Conservation (phyloP, 1,284 basidiomycete species). For the Moniliophthora roreri region DNA sequence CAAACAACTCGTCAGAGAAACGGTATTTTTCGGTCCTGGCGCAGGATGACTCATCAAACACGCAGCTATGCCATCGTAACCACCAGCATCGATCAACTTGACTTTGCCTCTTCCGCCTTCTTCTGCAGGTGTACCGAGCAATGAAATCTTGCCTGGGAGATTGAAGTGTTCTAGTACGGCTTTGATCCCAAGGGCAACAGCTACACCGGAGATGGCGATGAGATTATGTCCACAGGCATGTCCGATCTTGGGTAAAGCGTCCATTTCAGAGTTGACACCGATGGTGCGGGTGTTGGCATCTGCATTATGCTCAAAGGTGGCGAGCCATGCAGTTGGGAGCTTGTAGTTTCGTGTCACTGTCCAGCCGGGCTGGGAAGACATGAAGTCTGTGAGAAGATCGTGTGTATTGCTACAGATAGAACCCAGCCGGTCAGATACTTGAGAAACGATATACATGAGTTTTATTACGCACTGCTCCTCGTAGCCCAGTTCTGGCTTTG, state of each 20-base stretch:
- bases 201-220: slow-evolving; percentile 74
- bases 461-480: slow-evolving; percentile 58
- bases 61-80: slow-evolving; percentile 64
- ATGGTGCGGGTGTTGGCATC: slow-evolving; percentile 46
- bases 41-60: slow-evolving; percentile 73
- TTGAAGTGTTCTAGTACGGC: slow-evolving; percentile 56
- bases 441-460: slow-evolving; percentile 13
- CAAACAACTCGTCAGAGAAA: slow-evolving; percentile 51
- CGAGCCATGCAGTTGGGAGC: slow-evolving; percentile 72
- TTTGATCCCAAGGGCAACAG: slow-evolving; percentile 60
- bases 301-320: slow-evolving; percentile 55
- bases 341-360: slow-evolving; percentile 54
- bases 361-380: slow-evolving; percentile 55
- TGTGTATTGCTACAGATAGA: slow-evolving; percentile 45
- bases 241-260: slow-evolving; percentile 55
- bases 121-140: slow-evolving; percentile 81
- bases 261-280: slow-evolving; percentile 70
- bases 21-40: slow-evolving; percentile 54
- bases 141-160: slow-evolving; percentile 62
- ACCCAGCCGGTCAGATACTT: slow-evolving; percentile 3
- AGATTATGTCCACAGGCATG: slow-evolving; percentile 82
- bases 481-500: slow-evolving; percentile 62
- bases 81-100: slow-evolving; percentile 58
- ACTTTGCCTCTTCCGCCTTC: slow-evolving; percentile 76
- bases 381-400: slow-evolving; percentile 53